Conservation (phyloP, 441 rosid genomes). For the Breynia disticha region DNA sequence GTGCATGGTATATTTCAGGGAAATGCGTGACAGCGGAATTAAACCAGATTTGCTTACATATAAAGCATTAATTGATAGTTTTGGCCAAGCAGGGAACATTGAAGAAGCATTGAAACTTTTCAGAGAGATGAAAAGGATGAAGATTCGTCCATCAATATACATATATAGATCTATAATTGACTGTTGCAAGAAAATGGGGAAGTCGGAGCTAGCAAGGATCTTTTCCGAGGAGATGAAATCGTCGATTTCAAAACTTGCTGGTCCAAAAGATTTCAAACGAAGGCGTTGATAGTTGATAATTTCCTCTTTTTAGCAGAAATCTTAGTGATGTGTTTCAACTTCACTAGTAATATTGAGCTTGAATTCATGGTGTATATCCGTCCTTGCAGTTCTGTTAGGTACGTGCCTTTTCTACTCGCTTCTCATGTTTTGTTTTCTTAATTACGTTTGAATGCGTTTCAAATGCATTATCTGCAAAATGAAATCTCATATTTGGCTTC, state of each 20-base stretch:
- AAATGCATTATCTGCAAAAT: no score
- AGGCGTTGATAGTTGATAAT: constrained; percentile 21
- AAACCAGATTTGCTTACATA: constrained; percentile 74
- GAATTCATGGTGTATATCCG: no score
- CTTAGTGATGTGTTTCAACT: no score
- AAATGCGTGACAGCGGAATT: constrained; percentile 49
- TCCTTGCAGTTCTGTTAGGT: no score
- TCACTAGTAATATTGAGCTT: no score
- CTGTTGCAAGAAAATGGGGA: constrained; percentile 57
- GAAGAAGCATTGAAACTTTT: constrained; percentile 55
- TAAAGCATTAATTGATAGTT: constrained; percentile 57
- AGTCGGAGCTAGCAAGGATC: constrained; percentile 36
- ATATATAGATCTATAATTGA: constrained; percentile 50
- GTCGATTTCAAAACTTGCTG: constrained; percentile 36
- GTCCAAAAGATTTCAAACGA: constrained; percentile 53
- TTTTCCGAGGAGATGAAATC: constrained; percentile 58
- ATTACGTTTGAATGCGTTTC: no score
- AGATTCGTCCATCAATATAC: constrained; percentile 57
- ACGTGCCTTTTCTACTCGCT: no score
- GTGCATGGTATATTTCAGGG: constrained; percentile 41
- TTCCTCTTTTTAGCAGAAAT: no score
- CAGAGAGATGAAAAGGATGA: constrained; percentile 52
- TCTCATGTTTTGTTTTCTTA: no score
- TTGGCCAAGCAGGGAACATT: constrained; percentile 61
- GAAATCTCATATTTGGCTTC: no score